Evolutionary conservation across 441 rosid genomes (phyloP).

Genomic region (Metrosideros polymorpha): DNA sequence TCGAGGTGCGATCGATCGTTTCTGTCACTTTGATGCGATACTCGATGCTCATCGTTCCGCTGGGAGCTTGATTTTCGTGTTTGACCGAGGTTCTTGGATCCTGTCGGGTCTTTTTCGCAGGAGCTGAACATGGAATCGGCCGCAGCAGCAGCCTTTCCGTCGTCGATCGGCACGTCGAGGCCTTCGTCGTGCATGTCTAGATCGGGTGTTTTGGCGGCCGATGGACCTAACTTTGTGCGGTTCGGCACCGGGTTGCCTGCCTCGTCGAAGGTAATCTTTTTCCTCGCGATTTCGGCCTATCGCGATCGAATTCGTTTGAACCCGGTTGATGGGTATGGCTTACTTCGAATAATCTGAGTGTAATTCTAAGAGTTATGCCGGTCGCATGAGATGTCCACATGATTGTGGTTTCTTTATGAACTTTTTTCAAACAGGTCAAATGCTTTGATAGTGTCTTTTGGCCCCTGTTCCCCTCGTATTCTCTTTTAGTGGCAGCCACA

Average conservation of each 20-base stretch:
- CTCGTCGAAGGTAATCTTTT: slow-evolving; percentile 20
- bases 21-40: neutral
- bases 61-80: neutral
- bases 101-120: slow-evolving; percentile 3
- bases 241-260: slow-evolving; percentile 9
- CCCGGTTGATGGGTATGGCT: neutral
- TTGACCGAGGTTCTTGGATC: neutral
- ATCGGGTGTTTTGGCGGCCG: slow-evolving; percentile 13
- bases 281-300: neutral
- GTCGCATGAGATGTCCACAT: neutral
- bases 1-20: neutral
- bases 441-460: neutral
- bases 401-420: neutral
- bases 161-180: slow-evolving; percentile 14
- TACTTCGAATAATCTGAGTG: neutral
- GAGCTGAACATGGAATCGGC: slow-evolving; percentile 35
- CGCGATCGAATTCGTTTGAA: neutral
- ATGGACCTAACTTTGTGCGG: slow-evolving; percentile 18
- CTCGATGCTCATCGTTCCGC: neutral
- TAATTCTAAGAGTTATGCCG: neutral
- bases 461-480: neutral
- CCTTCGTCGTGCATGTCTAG: slow-evolving; percentile 12
- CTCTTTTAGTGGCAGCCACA: neutral
- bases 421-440: neutral
- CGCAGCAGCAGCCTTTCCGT: slow-evolving; percentile 8